Conservation (phyloP, 1,284 basidiomycete genomes). For the Cutaneotrichosporon spelunceum region DNA sequence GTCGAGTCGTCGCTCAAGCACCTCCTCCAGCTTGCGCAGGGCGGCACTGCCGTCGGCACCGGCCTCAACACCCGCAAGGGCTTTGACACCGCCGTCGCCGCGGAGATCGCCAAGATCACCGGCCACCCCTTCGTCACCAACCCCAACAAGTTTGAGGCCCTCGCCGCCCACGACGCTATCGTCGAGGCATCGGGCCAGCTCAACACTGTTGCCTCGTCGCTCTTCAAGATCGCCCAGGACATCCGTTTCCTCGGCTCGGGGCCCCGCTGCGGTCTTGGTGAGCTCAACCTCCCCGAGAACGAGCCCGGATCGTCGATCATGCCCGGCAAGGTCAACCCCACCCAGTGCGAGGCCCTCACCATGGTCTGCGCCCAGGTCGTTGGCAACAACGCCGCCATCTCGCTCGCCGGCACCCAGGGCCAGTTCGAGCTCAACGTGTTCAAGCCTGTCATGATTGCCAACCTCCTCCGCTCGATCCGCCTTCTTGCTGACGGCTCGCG, state of each 20-base stretch:
- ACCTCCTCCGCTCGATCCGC: slow-evolving; percentile 92
- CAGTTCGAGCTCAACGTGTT: slow-evolving; percentile 99
- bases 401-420: slow-evolving; percentile 87
- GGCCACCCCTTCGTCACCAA: slow-evolving; percentile 90
- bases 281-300: slow-evolving; percentile 93
- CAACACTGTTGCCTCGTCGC: slow-evolving; percentile 87
- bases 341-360: slow-evolving; percentile 96
- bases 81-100: slow-evolving; percentile 91
- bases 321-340: slow-evolving; percentile 99
- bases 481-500: slow-evolving; percentile 87
- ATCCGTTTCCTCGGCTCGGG: slow-evolving; percentile 97
- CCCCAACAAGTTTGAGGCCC: slow-evolving; percentile 99
- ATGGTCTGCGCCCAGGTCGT: slow-evolving; percentile 99
- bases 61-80: slow-evolving; percentile 96
- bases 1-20: slow-evolving; percentile 80
- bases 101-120: slow-evolving; percentile 87
- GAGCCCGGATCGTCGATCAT: slow-evolving; percentile 99
- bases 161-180: slow-evolving; percentile 94
- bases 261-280: slow-evolving; percentile 94
- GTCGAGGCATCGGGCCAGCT: slow-evolving; percentile 96
- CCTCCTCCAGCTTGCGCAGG: slow-evolving; percentile 87
- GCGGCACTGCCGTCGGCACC: slow-evolving; percentile 97
- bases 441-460: slow-evolving; percentile 83
- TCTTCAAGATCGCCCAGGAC: slow-evolving; percentile 99
- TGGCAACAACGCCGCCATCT: slow-evolving; percentile 93